phyloP scores from a whole-genome alignment of 2,329 filamentous ascomycete genomes.

The Ceratocystis cacaofunesta region DNA sequence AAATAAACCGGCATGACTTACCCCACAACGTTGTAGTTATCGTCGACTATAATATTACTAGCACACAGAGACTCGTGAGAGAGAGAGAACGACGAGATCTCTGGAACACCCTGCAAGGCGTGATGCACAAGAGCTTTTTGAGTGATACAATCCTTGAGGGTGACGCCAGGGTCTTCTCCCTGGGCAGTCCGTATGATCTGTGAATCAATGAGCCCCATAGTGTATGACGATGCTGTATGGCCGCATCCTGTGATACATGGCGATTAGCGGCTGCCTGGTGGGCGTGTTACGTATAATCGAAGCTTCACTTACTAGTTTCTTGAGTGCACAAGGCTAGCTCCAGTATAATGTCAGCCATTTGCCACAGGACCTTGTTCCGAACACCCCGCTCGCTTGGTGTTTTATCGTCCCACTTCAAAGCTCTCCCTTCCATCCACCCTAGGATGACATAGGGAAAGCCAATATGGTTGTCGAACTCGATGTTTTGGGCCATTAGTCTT shows the following conservation, averaged over 20 bases:
- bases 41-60: conserved; percentile 12
- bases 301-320: conserved; percentile 12
- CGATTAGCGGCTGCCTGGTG: background rate
- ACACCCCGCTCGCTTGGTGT: background rate
- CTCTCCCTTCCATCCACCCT: conserved; percentile 11
- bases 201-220: conserved; percentile 12
- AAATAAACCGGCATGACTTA: background rate
- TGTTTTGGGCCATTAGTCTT: conserved; percentile 8
- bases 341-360: conserved; percentile 15
- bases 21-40: conserved; percentile 10
- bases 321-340: conserved; percentile 16
- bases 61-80: conserved; percentile 12
- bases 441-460: conserved; percentile 15
- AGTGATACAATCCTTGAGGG: conserved; percentile 7
- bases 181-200: conserved; percentile 6
- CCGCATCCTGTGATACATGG: conserved; percentile 5
- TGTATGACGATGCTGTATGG: conserved; percentile 11
- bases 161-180: conserved; percentile 3
- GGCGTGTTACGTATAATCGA: background rate
- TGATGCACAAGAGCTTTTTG: conserved; percentile 11
- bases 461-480: conserved; percentile 8
- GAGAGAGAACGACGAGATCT: conserved; percentile 12
- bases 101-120: conserved; percentile 7
- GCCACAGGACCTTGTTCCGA: conserved; percentile 11
- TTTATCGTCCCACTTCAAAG: conserved; percentile 9